Evolutionary conservation across 2,329 filamentous ascomycete genomes (phyloP).

Genomic region (Fusarium pseudograminearum): DNA sequence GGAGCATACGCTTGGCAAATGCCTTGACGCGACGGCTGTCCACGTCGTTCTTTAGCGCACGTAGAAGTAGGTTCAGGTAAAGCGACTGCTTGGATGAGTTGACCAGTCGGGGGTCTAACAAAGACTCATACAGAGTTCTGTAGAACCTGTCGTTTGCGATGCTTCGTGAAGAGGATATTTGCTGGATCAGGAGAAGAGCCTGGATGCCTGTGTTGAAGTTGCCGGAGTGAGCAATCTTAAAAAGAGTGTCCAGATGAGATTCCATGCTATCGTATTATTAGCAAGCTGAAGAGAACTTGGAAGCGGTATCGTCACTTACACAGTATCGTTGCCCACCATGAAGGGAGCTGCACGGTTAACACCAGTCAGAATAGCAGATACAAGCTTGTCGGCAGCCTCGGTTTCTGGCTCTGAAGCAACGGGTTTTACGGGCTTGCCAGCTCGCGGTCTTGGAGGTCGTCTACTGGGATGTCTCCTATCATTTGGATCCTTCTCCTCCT

Average conservation of each 20-base stretch:
- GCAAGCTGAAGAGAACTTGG: not conserved
- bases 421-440: slow-evolving; percentile 36
- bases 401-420: slow-evolving; percentile 71
- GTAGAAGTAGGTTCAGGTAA: slow-evolving; percentile 92
- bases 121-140: slow-evolving; percentile 92
- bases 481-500: slow-evolving; percentile 33
- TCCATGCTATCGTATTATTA: slow-evolving; percentile 70
- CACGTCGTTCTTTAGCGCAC: slow-evolving; percentile 88
- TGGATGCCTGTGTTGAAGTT: slow-evolving; percentile 99
- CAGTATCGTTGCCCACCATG: slow-evolving; percentile 80
- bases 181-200: slow-evolving; percentile 93
- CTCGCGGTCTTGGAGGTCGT: slow-evolving; percentile 45
- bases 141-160: slow-evolving; percentile 92
- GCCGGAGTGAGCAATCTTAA: slow-evolving; percentile 94
- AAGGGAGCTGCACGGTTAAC: slow-evolving; percentile 98
- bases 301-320: slow-evolving; percentile 56
- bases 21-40: slow-evolving; percentile 93
- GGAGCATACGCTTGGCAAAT: slow-evolving; percentile 92
- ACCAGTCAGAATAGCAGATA: slow-evolving; percentile 90
- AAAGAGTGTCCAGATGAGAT: slow-evolving; percentile 91
- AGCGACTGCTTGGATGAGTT: slow-evolving; percentile 95
- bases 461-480: slow-evolving; percentile 21
- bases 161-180: slow-evolving; percentile 84
- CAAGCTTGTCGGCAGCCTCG: slow-evolving; percentile 81
- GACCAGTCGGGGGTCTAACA: slow-evolving; percentile 88